Evolutionary conservation across 192 early-diverging fungal genomes (phyloP).

Genomic region (Coemansia sp.): DNA sequence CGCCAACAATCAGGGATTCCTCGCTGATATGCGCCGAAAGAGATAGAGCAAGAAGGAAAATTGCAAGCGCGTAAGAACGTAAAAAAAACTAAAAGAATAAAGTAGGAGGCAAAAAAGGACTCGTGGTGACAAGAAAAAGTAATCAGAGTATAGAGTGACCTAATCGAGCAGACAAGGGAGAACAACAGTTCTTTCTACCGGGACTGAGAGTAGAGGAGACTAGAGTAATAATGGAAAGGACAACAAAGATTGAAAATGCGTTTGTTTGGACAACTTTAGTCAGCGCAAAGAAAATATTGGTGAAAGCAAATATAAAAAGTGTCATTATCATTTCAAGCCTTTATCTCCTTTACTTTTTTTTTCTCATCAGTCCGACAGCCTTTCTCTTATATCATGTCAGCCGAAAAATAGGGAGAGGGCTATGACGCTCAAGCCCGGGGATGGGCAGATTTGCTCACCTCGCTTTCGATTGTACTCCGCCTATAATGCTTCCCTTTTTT

Average conservation of each 20-base stretch:
- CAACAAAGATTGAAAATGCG: background rate
- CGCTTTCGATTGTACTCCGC: conserved; percentile 18
- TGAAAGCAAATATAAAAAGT: background rate
- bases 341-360: background rate
- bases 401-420: background rate
- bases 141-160: background rate
- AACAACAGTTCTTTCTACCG: background rate
- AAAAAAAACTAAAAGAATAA: conserved; percentile 3
- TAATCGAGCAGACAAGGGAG: conserved; percentile 6
- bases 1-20: background rate
- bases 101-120: background rate
- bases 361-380: conserved; percentile 1
- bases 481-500: conserved; percentile 12
- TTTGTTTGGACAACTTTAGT: background rate
- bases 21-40: background rate
- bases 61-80: background rate
- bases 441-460: background rate
- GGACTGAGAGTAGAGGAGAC: background rate
- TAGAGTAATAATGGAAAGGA: background rate
- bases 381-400: conserved; percentile 3
- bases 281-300: conserved; percentile 4
- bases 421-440: background rate
- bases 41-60: background rate
- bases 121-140: background rate
- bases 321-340: background rate